phyloP scores from a whole-genome alignment of 2,329 filamentous ascomycete species.

The Hymenotorrendiella dingleyae region DNA sequence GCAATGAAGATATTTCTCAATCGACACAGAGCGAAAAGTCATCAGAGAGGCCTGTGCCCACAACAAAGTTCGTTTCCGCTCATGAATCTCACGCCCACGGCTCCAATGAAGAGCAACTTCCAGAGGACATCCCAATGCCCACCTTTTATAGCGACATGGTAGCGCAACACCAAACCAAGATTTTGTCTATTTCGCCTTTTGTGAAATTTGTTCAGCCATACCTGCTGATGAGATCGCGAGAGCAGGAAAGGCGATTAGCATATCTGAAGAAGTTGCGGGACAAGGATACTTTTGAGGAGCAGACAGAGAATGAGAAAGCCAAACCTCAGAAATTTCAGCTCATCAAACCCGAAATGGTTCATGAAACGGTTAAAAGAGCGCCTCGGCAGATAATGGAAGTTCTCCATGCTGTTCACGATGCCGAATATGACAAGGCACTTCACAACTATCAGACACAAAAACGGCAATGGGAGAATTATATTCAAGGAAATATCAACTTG shows the following conservation, averaged over 20 bases:
- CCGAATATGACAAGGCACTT: slow-evolving; percentile 90
- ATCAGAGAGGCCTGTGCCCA: slow-evolving; percentile 6
- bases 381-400: slow-evolving; percentile 88
- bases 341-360: slow-evolving; percentile 93
- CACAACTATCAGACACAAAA: slow-evolving; percentile 94
- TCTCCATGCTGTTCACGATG: slow-evolving; percentile 88
- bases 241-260: slow-evolving; percentile 78
- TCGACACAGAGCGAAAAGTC: slow-evolving; percentile 4
- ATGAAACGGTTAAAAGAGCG: slow-evolving; percentile 71
- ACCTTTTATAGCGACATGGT: slow-evolving; percentile 96
- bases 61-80: slow-evolving; percentile 27
- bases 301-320: slow-evolving; percentile 51
- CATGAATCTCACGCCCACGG: slow-evolving; percentile 35
- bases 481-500: slow-evolving; percentile 78
- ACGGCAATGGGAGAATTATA: slow-evolving; percentile 91
- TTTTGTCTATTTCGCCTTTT: slow-evolving; percentile 91
- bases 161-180: slow-evolving; percentile 84
- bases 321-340: slow-evolving; percentile 75
- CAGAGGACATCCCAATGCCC: slow-evolving; percentile 76
- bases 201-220: slow-evolving; percentile 94
- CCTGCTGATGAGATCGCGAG: slow-evolving; percentile 82
- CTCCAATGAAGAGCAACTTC: slow-evolving; percentile 49
- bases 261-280: slow-evolving; percentile 80
- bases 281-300: slow-evolving; percentile 57
- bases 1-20: slow-evolving; percentile 11